Percentiles rank a stretch among this genome's conserved stretches.
These are phyloP conservation scores for Annulohypoxylon moriforme DNA, from an alignment of 495 filamentous ascomycete genomes.

Conservation along the genomic window DNA sequence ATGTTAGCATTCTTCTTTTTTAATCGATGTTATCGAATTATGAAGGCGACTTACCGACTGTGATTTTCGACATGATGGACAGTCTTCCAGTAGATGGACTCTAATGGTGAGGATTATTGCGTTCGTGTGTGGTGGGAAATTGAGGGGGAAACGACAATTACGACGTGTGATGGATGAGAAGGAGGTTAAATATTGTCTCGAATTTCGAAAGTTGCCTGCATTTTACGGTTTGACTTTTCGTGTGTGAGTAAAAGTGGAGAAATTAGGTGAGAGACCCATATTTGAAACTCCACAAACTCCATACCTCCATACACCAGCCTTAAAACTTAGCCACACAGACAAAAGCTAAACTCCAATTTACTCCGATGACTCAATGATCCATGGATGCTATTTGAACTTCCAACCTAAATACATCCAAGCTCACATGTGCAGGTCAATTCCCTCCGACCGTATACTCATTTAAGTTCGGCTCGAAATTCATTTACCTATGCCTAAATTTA, in stretches of 20 bases:
- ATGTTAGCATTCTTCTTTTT: slow-evolving; percentile 36
- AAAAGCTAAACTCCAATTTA: not conserved
- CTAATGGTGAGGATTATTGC: slow-evolving; percentile 78
- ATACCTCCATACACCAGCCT: too few species aligned
- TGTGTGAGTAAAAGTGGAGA: slow-evolving; percentile 3
- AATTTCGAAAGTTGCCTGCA: not conserved
- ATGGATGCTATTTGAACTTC: not conserved
- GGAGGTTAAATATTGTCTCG: slow-evolving; percentile 15
- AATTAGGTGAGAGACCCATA: not conserved
- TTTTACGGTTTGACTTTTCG: slow-evolving; percentile 5
- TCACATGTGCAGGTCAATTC: not conserved
- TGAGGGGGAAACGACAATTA: slow-evolving; percentile 17
- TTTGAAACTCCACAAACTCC: too few species aligned
- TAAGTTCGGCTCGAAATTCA: not conserved
- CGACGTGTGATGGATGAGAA: not conserved
- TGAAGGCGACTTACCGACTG: slow-evolving; percentile 73
- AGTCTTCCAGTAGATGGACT: slow-evolving; percentile 74
- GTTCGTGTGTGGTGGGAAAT: slow-evolving; percentile 46
- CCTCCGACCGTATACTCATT: not conserved
- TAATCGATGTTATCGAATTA: not conserved
- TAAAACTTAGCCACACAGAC: too few species aligned
- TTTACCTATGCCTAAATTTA: not conserved
- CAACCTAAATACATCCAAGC: not conserved
- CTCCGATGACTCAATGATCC: not conserved
- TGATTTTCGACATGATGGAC: slow-evolving; percentile 85